phyloP scores from a whole-genome alignment of 164 flowering plant species.

The Pachysandra terminalis region DNA sequence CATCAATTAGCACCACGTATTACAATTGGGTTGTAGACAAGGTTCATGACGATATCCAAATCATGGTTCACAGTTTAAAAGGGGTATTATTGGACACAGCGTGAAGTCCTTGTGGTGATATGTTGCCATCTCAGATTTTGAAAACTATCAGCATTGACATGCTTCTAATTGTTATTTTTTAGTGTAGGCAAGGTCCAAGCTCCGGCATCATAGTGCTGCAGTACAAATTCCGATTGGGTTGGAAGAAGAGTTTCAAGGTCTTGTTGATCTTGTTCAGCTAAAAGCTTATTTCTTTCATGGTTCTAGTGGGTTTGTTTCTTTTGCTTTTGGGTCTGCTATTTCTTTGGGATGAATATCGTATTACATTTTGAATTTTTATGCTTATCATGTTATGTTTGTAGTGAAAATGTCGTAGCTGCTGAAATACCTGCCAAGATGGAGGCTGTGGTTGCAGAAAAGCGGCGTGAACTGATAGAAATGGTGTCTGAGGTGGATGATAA shows the following conservation, averaged over 20 bases:
- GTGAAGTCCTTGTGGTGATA: too few relatives aligned
- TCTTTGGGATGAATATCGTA: neutral
- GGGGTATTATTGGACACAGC: too few relatives aligned
- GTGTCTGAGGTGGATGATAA: conserved; percentile 97
- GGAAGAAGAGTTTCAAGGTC: conserved; percentile 93
- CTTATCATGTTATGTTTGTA: conserved; percentile 29
- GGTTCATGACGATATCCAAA: too few relatives aligned
- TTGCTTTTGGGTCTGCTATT: conserved; percentile 1
- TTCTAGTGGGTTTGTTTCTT: conserved; percentile 74
- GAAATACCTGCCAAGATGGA: conserved; percentile 81
- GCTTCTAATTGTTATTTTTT: neutral
- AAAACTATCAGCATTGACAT: too few relatives aligned
- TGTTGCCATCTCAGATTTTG: too few relatives aligned
- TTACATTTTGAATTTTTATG: neutral
- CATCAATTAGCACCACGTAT: too few relatives aligned
- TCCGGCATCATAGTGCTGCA: conserved; percentile 98
- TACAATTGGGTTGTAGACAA: too few relatives aligned
- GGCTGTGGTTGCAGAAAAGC: conserved; percentile 67
- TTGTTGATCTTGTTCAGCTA: conserved; percentile 83
- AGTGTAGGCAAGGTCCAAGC: conserved; percentile 83
- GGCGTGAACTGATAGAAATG: conserved; percentile 83
- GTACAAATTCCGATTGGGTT: conserved; percentile 97
- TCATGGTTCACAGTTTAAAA: too few relatives aligned
- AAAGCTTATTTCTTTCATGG: conserved; percentile 89
- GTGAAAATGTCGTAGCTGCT: conserved; percentile 64